Evolutionary conservation across 2,329 filamentous ascomycete species (phyloP).

Genomic region (Botrytis cinerea): DNA sequence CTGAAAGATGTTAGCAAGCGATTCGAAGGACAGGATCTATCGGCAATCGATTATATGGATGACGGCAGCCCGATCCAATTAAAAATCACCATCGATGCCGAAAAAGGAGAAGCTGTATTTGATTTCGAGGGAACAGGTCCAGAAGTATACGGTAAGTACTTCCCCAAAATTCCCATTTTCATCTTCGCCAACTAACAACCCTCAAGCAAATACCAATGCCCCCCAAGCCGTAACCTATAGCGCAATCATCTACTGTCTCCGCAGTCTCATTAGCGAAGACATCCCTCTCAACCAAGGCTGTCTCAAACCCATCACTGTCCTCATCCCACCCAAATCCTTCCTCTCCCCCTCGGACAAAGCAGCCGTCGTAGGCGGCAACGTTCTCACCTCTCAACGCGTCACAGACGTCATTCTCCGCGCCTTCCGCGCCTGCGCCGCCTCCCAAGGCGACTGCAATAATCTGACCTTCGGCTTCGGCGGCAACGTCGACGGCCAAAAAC

Average conservation of each 20-base stretch:
- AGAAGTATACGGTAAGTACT: constrained; percentile 66
- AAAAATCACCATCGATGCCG: constrained; percentile 71
- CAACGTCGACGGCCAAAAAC: constrained; percentile 56
- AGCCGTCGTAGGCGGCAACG: constrained; percentile 82
- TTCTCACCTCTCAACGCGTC: constrained; percentile 76
- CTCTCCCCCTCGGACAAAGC: constrained; percentile 74
- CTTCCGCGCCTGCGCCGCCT: constrained; percentile 76
- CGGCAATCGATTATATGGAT: constrained; percentile 82
- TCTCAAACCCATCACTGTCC: constrained; percentile 72
- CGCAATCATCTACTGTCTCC: constrained; percentile 83
- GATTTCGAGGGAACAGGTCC: constrained; percentile 78
- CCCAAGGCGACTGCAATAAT: constrained; percentile 81
- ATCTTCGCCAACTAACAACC: background rate
- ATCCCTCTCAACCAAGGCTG: constrained; percentile 89
- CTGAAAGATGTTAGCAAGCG: constrained; percentile 70
- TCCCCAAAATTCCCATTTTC: background rate
- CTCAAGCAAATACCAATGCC: constrained; percentile 70
- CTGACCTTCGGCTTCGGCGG: constrained; percentile 82
- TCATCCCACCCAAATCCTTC: constrained; percentile 70
- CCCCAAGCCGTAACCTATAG: constrained; percentile 80
- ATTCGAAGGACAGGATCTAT: constrained; percentile 70
- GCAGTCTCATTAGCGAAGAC: constrained; percentile 76
- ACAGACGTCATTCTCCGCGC: constrained; percentile 82
- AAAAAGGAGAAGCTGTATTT: constrained; percentile 75
- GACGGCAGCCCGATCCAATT: constrained; percentile 78